Percentiles rank a stretch among this genome's conserved stretches.
These are phyloP conservation scores for Auricularia heimuer DNA, from an alignment of 768 basidiomycete species.

Conservation along the genomic window DNA sequence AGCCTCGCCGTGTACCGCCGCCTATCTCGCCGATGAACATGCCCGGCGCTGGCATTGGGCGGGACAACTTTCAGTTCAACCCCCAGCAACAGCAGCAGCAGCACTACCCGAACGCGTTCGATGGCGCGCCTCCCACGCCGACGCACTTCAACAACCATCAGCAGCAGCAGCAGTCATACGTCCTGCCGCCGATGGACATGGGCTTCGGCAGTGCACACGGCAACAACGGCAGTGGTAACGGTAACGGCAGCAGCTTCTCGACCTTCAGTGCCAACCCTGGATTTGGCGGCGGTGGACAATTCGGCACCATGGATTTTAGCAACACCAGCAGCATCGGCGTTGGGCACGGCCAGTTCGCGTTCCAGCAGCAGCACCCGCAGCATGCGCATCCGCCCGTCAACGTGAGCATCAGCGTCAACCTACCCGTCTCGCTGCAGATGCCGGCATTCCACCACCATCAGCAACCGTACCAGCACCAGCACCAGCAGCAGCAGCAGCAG, in stretches of 20 bases:
- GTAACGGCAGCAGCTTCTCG: background rate
- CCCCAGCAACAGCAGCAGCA: background rate
- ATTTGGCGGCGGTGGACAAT: background rate
- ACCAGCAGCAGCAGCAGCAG: background rate
- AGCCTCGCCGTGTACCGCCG: too few relatives aligned
- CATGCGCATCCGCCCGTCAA: background rate
- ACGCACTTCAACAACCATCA: background rate
- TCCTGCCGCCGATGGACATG: background rate
- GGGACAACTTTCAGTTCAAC: background rate
- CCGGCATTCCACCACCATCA: background rate
- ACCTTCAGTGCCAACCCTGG: background rate
- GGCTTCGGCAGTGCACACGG: background rate
- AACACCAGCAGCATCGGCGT: background rate
- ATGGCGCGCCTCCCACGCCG: background rate
- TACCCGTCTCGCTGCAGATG: background rate
- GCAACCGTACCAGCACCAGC: background rate
- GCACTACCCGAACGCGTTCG: background rate
- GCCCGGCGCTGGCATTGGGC: too few relatives aligned
- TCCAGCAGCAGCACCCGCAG: background rate
- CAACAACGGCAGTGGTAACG: background rate
- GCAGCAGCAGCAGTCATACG: background rate
- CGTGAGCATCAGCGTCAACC: background rate
- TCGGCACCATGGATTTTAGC: background rate
- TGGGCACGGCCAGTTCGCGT: background rate
- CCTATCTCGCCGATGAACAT: too few relatives aligned